phyloP scores from a whole-genome alignment of 257 asterid species.

The Solanum chilense region DNA sequence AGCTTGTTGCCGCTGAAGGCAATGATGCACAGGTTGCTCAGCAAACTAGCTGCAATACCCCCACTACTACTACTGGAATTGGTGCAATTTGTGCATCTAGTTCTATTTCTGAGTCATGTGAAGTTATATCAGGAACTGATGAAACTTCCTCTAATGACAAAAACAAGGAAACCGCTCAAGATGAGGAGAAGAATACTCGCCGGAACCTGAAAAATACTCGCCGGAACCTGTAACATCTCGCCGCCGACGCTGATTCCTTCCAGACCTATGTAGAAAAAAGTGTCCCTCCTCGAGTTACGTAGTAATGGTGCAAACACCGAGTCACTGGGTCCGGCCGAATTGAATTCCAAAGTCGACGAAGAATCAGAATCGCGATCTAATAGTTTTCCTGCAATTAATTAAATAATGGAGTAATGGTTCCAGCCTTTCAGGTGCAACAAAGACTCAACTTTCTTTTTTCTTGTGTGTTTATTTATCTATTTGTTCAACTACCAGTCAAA shows the following conservation, averaged over 20 bases:
- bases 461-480: not conserved
- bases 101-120: slow-evolving; percentile 23
- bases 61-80: not conserved
- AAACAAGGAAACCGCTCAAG: not conserved
- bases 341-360: slow-evolving; percentile 8
- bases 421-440: not conserved
- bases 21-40: not conserved
- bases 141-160: slow-evolving; percentile 4
- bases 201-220: not conserved
- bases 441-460: not conserved
- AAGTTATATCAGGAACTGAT: slow-evolving; percentile 11
- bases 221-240: not conserved
- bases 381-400: not conserved
- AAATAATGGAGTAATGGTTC: not conserved
- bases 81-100: not conserved
- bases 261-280: not conserved
- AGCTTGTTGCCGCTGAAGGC: not conserved
- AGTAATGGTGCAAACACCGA: not conserved
- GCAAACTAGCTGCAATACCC: not conserved
- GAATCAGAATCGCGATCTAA: not conserved
- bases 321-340: not conserved
- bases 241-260: slow-evolving; percentile 4
- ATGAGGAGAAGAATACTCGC: not conserved
- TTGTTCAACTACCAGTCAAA: not conserved
- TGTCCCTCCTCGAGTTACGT: not conserved